phyloP scores from a whole-genome alignment of 176 grass and related monocot genomes.

The Secale cereale region DNA sequence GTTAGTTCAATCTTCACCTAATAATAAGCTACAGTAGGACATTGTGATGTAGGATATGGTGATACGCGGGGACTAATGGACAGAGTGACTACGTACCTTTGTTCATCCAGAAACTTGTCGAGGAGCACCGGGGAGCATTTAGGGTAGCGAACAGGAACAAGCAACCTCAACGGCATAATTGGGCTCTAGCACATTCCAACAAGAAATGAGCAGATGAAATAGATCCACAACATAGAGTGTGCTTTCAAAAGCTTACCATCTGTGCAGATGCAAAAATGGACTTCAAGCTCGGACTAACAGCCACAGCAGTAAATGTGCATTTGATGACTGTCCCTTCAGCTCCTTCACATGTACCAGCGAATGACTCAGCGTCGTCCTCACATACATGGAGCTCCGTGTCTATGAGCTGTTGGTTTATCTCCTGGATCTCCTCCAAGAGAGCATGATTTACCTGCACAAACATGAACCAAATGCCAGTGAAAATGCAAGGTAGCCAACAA shows the following conservation, averaged over 20 bases:
- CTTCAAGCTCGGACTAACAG: conserved; percentile 82
- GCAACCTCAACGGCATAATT: conserved; percentile 86
- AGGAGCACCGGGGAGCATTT: conserved; percentile 89
- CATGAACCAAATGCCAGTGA: conserved; percentile 1
- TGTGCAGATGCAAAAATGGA: conserved; percentile 84
- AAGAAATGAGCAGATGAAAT: background rate
- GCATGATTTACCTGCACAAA: conserved; percentile 67
- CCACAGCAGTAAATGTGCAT: conserved; percentile 84
- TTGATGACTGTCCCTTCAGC: conserved; percentile 77
- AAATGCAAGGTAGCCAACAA: conserved; percentile 21
- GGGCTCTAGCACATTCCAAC: conserved; percentile 64
- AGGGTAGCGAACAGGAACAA: conserved; percentile 91
- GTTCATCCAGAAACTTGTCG: conserved; percentile 82
- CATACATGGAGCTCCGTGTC: conserved; percentile 80
- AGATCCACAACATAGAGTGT: background rate
- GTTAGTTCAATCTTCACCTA: conserved; percentile 5
- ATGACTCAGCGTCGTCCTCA: conserved; percentile 66
- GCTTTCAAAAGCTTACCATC: conserved; percentile 50
- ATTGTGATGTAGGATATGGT: background rate
- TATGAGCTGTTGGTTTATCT: conserved; percentile 88
- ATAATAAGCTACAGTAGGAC: background rate
- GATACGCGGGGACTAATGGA: background rate
- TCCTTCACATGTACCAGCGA: conserved; percentile 51
- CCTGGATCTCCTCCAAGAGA: conserved; percentile 75
- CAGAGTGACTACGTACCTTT: conserved; percentile 44